Evolutionary conservation across 768 basidiomycete genomes (phyloP).

Genomic region (Xanthoconium purpureum): DNA sequence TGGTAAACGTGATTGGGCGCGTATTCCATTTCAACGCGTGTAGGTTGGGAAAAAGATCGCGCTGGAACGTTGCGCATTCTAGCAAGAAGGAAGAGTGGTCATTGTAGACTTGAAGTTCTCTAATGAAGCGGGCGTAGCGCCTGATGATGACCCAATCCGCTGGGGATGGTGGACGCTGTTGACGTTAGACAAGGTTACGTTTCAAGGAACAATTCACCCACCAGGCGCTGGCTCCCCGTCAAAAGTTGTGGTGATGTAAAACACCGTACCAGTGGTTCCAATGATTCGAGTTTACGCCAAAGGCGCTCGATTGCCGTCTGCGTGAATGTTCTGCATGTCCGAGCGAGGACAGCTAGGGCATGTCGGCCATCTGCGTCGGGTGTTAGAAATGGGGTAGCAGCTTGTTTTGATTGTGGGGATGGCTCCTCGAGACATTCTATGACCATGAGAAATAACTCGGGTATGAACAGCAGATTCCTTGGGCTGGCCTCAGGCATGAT

Average conservation of each 20-base stretch:
- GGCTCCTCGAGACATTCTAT: background rate
- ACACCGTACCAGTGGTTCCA: background rate
- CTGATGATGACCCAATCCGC: background rate
- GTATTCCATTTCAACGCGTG: background rate
- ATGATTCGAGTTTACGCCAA: background rate
- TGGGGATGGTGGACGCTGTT: background rate
- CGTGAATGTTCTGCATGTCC: conserved; percentile 1
- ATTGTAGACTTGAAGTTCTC: background rate
- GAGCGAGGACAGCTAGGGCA: background rate
- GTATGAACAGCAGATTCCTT: background rate
- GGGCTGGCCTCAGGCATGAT: background rate
- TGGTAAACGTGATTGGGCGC: background rate
- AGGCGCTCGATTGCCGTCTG: background rate
- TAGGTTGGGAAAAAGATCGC: background rate
- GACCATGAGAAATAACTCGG: background rate
- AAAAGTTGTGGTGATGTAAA: background rate
- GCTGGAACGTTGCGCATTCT: background rate
- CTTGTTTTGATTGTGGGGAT: background rate
- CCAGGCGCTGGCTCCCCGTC: background rate
- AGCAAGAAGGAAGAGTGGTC: background rate
- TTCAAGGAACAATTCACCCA: background rate
- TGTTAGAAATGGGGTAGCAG: background rate
- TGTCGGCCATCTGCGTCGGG: background rate
- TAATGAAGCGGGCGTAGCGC: background rate
- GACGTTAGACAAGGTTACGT: background rate